Evolutionary conservation across 352 stramenopile genomes (phyloP), one percentile per base, ranked within the genome.

Genomic region (Elongisporangium undulatum): DNA sequence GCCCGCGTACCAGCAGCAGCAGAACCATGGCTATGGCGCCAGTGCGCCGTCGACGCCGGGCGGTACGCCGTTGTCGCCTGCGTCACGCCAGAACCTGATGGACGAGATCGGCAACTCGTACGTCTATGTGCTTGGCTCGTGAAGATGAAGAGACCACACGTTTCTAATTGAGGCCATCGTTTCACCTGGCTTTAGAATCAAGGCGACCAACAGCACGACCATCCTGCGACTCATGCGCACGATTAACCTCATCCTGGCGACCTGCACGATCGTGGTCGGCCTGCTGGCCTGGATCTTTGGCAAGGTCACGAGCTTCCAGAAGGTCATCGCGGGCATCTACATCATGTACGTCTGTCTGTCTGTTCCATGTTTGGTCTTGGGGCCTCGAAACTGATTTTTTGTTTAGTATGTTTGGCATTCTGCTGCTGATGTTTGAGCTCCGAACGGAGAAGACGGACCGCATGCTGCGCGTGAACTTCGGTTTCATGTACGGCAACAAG

Each of bases 401-500:
- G 13, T 63, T 9, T 67, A 94, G 85, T 57, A 72, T 93, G 65
- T 95, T 95, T 71, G 86, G 86, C 2, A 63, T 64, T 51, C 65
- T 95, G 66, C 60, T 95, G 61, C 66, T 95, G 49, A 74, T 74
- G 23, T 95, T 95, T 62, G 86, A 95, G 69, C 71, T 95, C 51
- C 86, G 86, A 50, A 94, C 82, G 20, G 82, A 92, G 34, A 89
- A 90, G 56, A 71, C 92, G 12, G 86, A 95, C 56, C 72, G 72
- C 50, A 68, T 95, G 17, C 72, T 94, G 70, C 86, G 86, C 63
- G 67, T 73, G 49, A 95, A 95, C 77, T 93, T 95, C 71, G 86
- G 86, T 51, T 95, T 95, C 64, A 95, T 95, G 86, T 95, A 94
- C 64, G 86, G 83, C 71, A 91, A 94, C 77, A 84, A 85, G 69